Conservation (phyloP, 2,329 filamentous ascomycete species). For the Pestalotiopsis sp. region DNA sequence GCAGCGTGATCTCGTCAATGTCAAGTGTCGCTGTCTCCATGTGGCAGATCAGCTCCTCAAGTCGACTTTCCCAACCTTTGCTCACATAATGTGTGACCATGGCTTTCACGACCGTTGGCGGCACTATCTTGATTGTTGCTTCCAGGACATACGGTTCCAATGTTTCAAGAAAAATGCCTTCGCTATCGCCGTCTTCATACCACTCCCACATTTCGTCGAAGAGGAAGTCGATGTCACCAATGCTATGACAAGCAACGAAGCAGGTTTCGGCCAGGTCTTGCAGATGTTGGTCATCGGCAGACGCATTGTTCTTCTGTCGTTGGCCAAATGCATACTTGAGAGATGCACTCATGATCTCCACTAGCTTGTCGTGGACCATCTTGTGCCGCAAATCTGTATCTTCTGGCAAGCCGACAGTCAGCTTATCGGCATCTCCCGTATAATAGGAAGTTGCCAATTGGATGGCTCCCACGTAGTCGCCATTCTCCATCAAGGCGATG, state of each 20-base stretch:
- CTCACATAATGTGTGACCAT: conserved; percentile 81
- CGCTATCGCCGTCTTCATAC: conserved; percentile 77
- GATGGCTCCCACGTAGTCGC: conserved; percentile 94
- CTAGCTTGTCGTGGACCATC: conserved; percentile 83
- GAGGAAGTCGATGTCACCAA: conserved; percentile 79
- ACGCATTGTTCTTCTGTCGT: conserved; percentile 50
- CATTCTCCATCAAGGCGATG: conserved; percentile 91
- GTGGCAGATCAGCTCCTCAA: conserved; percentile 94
- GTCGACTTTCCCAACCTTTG: conserved; percentile 72
- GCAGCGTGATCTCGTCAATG: conserved; percentile 84
- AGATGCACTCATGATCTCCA: conserved; percentile 93
- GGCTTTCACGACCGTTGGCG: conserved; percentile 83
- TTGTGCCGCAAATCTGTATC: conserved; percentile 74
- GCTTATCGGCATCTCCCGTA: conserved; percentile 85
- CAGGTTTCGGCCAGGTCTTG: conserved; percentile 80
- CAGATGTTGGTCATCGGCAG: conserved; percentile 61
- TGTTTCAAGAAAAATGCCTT: conserved; percentile 81
- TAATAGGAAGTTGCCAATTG: conserved; percentile 91
- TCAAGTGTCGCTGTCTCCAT: conserved; percentile 91
- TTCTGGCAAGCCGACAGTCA: conserved; percentile 91
- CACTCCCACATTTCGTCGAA: conserved; percentile 90
- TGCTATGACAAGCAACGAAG: conserved; percentile 79
- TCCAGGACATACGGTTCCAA: conserved; percentile 89
- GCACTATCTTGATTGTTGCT: conserved; percentile 71
- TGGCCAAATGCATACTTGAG: conserved; percentile 85